Base-by-base conservation (phyloP, 2,329 filamentous ascomycete species). In the Aspergillus hortae region DNA sequence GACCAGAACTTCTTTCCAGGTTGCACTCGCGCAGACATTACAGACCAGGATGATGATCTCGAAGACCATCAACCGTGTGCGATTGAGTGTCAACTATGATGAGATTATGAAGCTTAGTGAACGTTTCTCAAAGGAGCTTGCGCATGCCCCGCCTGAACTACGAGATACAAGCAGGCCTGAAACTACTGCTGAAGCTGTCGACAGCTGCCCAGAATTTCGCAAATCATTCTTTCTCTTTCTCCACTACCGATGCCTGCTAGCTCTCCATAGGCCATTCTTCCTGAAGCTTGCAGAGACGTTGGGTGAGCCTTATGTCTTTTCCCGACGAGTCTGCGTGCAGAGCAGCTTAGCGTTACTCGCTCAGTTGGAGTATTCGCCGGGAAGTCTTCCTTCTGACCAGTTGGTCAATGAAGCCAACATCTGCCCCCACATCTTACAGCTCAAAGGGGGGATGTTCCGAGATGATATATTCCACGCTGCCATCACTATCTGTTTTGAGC, bases 401-500 rank as follows among this genome's bases (percentile, higher is more conserved):
- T n/a, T 21, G 9, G 3, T 25, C 44, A 33, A 32, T 4, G 32
- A 17, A 7, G 21, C 17, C 32, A 32, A 46, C 17, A 21, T n/a
- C 9, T 46, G 32, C 19, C 17, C 44, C 6, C 44, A 38, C 32
- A 14, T 46, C 2, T 15, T 46, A 25, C 25, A 33, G 17, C 17
- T 46, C 12, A 17, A 33, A 25, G 44, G 44, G 6, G 44, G 44
- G 4, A 46, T 46, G 44, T 46, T 46, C 17, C 44, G 44, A 14
- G 44, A 46, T 15, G 44, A 46, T 21, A 25, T 46, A 17, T 46
- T 46, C 17, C 44, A 46, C 32, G 44, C 44, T 23, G 44, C 44
- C 11, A 33, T 32, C 3, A 46, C 44, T 17, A 32, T 46, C 15
- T 46, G 44, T 21, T 46, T 46, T 23, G 44, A 46, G 32, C 32